Conservation (phyloP, 179 eudicot species). For the Sideroxylon spinosum region DNA sequence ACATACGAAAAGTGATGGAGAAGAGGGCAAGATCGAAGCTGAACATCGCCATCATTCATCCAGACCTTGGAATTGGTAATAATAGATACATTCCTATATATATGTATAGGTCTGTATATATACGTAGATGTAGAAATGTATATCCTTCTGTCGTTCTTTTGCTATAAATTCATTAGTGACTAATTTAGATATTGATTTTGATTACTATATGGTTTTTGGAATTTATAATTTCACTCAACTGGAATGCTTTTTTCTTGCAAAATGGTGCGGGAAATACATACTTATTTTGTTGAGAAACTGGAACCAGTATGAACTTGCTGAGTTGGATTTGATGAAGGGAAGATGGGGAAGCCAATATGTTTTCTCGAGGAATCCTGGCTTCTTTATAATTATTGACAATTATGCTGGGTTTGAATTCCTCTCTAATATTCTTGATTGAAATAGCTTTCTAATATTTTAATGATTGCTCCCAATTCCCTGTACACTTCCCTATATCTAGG, state of each 20-base stretch:
- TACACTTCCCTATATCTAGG: too few species aligned
- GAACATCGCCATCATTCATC: conserved; percentile 77
- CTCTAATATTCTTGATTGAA: neutral
- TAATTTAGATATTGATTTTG: too few species aligned
- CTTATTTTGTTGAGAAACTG: neutral
- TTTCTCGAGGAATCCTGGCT: neutral
- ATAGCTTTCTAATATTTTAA: neutral
- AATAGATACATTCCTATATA: too few species aligned
- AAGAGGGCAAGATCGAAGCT: conserved; percentile 38
- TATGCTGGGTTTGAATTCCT: neutral
- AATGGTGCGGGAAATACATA: neutral
- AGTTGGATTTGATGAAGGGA: neutral
- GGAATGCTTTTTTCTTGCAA: neutral
- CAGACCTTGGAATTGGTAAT: conserved; percentile 87
- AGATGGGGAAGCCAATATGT: neutral
- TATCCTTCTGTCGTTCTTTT: neutral
- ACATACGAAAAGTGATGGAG: conserved; percentile 27
- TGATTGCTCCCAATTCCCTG: neutral
- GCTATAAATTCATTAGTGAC: too few species aligned
- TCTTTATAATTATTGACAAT: neutral
- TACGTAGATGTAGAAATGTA: neutral
- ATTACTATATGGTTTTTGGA: too few species aligned
- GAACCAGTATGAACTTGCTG: neutral
- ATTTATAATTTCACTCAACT: neutral
- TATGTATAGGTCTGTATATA: neutral